Conservation (phyloP, 2,329 filamentous ascomycete species). For the Calonectria naviculata region DNA sequence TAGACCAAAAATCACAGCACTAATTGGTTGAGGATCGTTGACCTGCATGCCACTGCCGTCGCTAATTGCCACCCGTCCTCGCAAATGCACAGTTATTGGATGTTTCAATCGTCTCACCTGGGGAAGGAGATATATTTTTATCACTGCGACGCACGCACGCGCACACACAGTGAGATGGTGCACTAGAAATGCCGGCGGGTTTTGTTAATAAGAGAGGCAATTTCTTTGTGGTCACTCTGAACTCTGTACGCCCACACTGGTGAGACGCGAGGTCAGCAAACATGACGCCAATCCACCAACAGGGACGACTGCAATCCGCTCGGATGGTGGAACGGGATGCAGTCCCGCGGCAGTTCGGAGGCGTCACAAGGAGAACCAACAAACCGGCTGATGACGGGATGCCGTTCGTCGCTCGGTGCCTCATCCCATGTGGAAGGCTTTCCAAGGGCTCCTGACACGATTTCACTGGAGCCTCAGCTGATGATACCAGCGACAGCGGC, state of each 20-base stretch:
- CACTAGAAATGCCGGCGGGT: not conserved
- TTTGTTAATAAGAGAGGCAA: not conserved
- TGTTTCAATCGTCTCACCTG: not conserved
- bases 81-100: not conserved
- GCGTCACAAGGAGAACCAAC: not conserved
- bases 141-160: not conserved
- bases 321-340: not conserved
- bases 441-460: conserved; percentile 26
- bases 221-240: conserved; percentile 2
- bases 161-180: not conserved
- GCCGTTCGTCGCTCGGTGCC: not conserved
- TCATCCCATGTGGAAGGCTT: conserved; percentile 13
- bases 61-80: not conserved
- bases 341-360: not conserved
- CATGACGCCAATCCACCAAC: not conserved
- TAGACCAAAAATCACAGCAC: not conserved
- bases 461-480: conserved; percentile 28
- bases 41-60: not conserved
- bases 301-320: not conserved
- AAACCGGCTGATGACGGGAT: not conserved
- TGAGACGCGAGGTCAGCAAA: conserved; percentile 8
- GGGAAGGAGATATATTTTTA: conserved; percentile 1
- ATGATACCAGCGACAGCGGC: conserved; percentile 27
- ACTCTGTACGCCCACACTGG: conserved; percentile 7
- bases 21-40: not conserved